Percentiles rank a stretch among this genome's conserved stretches.
phyloP scores from a whole-genome alignment of 2,329 filamentous ascomycete species.

The Reticulascus tulasneorum region DNA sequence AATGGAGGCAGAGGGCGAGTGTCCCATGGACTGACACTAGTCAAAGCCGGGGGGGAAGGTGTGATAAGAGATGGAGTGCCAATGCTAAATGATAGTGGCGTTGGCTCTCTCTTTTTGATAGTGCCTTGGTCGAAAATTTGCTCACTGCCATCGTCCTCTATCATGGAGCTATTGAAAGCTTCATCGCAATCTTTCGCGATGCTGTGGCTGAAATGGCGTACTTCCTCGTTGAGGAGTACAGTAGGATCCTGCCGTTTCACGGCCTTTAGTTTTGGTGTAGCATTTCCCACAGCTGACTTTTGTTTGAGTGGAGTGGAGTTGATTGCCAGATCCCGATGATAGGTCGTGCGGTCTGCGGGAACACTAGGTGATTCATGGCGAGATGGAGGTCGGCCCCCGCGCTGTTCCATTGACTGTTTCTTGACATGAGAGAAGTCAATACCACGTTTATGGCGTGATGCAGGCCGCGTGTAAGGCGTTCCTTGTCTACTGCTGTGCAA shows the following conservation, averaged over 20 bases:
- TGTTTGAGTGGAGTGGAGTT: constrained; percentile 15
- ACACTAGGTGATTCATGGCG: not conserved
- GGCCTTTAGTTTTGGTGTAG: constrained; percentile 19
- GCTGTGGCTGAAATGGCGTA: constrained; percentile 77
- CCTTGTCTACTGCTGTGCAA: constrained; percentile 43
- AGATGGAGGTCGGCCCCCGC: constrained; percentile 17
- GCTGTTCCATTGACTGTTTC: constrained; percentile 24
- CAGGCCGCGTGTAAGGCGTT: constrained; percentile 35
- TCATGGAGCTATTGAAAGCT: constrained; percentile 71
- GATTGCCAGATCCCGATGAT: constrained; percentile 16
- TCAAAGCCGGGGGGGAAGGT: constrained; percentile 24
- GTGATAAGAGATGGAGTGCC: constrained; percentile 25
- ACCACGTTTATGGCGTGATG: constrained; percentile 45
- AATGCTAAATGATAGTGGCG: constrained; percentile 39
- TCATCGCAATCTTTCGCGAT: constrained; percentile 84
- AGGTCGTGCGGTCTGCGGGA: constrained; percentile 5
- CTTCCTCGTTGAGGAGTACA: constrained; percentile 63
- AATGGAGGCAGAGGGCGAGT: constrained; percentile 49
- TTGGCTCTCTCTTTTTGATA: constrained; percentile 28
- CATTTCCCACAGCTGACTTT: constrained; percentile 10
- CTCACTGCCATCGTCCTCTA: constrained; percentile 30
- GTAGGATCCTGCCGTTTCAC: constrained; percentile 12
- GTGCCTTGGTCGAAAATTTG: constrained; percentile 26
- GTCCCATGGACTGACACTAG: constrained; percentile 35
- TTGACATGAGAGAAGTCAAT: constrained; percentile 52